Base-by-base conservation (phyloP, 2,329 filamentous ascomycete species). In the Exophiala sideris region DNA sequence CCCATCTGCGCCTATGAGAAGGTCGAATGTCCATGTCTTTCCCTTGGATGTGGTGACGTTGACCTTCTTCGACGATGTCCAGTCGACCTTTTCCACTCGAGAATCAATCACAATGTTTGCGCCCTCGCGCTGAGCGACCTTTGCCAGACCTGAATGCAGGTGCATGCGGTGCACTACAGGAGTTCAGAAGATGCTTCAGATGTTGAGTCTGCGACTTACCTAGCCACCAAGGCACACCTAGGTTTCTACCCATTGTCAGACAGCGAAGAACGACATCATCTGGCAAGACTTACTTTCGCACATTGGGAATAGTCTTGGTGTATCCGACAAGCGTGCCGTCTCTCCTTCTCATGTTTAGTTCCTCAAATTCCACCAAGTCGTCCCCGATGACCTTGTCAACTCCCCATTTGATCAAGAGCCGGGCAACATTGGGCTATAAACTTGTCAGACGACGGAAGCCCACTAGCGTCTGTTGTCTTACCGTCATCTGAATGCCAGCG, bases 141-240 rank as follows among this genome's bases (percentile, higher is more conserved):
- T 62, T 9, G 70, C 69, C 1, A 78, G 63, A 12, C 73, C 73
- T 11, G 68, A 65, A 52, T 79, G 76, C 3, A 79, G 66, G 62
- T 79, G 73, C 10, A 75, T 74, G 7, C 75, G 66, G 49, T 78
- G 75, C 6, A 78, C 76, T 29, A 77, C 14, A 10, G 11, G 11
- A 6, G 12, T 14, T 33, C 6, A 32, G 14, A 72, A 71, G 12
- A 68, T 64, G 53, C 77, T 75, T 3, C 77, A 66, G 62, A 77
- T 71, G 5, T 73, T 73, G 5, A 73, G 65, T 50, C 77, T 74
- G 10, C 77, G 73, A 18, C 48, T 50, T 12, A 56, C 53, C 53
- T 34, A 79, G 65, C 20, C 66, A 66, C 56, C 58, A 59, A 5
- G 52, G 56, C 6, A 56, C 32, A 7, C 56, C 52, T 40, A 58